Percentiles rank a stretch among this genome's conserved stretches.
These are phyloP conservation scores for Didymella arachidicola DNA, from an alignment of 2,329 filamentous ascomycete species.

Conservation along the genomic window DNA sequence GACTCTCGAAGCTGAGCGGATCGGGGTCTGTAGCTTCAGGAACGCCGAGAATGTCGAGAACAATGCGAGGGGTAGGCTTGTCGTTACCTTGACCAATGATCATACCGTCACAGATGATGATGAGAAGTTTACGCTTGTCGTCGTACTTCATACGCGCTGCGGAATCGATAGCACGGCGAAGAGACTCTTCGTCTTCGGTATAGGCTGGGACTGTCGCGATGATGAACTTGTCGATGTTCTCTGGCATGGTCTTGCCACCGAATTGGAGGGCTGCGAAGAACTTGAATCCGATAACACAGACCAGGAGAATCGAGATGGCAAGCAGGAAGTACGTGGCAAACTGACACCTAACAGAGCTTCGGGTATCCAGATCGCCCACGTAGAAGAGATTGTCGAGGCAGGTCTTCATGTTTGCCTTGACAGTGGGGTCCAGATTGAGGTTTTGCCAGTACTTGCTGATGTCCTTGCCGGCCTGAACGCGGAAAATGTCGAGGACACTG, in stretches of 20 bases:
- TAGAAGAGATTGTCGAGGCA: slow-evolving; percentile 97
- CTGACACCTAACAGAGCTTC: slow-evolving; percentile 82
- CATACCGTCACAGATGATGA: slow-evolving; percentile 57
- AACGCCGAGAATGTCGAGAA: slow-evolving; percentile 95
- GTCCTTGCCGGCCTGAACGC: slow-evolving; percentile 76
- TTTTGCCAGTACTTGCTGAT: slow-evolving; percentile 83
- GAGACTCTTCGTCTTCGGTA: slow-evolving; percentile 96
- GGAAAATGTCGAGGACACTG: slow-evolving; percentile 78
- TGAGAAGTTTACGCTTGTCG: slow-evolving; percentile 70
- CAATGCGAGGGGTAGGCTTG: slow-evolving; percentile 94
- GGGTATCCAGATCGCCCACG: slow-evolving; percentile 87
- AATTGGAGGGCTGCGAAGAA: slow-evolving; percentile 97
- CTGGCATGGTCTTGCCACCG: slow-evolving; percentile 85
- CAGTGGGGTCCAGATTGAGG: slow-evolving; percentile 64
- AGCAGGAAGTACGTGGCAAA: slow-evolving; percentile 92
- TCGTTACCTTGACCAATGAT: slow-evolving; percentile 97
- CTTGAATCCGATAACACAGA: slow-evolving; percentile 88
- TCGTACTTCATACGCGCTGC: slow-evolving; percentile 95
- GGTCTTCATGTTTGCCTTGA: slow-evolving; percentile 73
- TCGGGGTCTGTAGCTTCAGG: slow-evolving; percentile 93
- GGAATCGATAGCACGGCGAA: slow-evolving; percentile 96
- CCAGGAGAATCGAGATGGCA: slow-evolving; percentile 81
- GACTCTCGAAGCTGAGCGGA: slow-evolving; percentile 92
- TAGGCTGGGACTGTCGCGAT: slow-evolving; percentile 98
- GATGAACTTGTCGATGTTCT: slow-evolving; percentile 97